Conservation (phyloP, 2,329 filamentous ascomycete species). For the Trichoderma arundinaceum region DNA sequence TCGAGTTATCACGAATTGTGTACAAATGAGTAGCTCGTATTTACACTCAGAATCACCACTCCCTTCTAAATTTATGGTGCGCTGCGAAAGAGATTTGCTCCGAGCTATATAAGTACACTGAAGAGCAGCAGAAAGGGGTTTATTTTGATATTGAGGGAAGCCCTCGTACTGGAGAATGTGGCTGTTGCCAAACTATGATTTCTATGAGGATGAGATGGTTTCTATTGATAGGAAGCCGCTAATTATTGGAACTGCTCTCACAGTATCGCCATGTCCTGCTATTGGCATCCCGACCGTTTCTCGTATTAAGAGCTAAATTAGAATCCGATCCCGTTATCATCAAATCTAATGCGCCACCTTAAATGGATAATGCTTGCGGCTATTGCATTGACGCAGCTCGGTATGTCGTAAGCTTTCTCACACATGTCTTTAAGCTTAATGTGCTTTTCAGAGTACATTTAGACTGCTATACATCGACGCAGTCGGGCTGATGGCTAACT, state of each 20-base stretch:
- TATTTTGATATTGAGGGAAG: not conserved
- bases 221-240: not conserved
- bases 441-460: not conserved
- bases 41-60: not conserved
- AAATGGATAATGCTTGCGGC: not conserved
- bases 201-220: not conserved
- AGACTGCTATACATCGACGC: not conserved
- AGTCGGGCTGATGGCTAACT: not conserved
- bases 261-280: not conserved
- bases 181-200: not conserved
- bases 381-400: not conserved
- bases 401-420: not conserved
- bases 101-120: not conserved
- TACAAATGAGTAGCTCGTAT: not conserved
- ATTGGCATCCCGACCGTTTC: not conserved
- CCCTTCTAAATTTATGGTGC: not conserved
- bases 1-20: not conserved
- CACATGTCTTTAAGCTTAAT: not conserved
- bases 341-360: not conserved
- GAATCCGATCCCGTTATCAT: not conserved
- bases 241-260: not conserved
- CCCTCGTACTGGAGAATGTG: not conserved
- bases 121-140: not conserved
- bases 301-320: not conserved
- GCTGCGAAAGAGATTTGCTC: not conserved